These are phyloP conservation scores for Rhodofomes roseus DNA, from an alignment of 1,284 basidiomycete genomes.

Conservation along the genomic window DNA sequence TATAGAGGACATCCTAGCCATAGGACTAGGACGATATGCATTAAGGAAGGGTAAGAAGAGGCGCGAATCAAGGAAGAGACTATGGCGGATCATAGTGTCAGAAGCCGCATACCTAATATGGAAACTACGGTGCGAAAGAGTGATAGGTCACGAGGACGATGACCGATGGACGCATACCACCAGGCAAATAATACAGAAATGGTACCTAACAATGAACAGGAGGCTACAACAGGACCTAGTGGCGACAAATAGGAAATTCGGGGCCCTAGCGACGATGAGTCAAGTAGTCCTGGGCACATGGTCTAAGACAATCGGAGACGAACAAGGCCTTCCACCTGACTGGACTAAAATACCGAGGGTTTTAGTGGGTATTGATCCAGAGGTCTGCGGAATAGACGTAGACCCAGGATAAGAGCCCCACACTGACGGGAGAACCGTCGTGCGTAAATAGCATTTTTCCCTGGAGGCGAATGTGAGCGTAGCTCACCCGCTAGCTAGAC, in stretches of 20 bases:
- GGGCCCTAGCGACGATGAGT: background rate
- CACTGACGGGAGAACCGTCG: background rate
- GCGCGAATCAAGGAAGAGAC: conserved; percentile 16
- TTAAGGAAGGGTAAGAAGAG: background rate
- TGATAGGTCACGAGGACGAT: background rate
- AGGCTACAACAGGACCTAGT: background rate
- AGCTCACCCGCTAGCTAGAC: background rate
- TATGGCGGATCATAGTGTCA: background rate
- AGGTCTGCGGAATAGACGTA: too few species aligned
- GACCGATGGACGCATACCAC: background rate
- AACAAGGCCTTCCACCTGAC: background rate
- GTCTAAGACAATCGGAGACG: background rate
- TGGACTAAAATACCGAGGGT: background rate
- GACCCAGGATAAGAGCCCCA: background rate
- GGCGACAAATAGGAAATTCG: background rate
- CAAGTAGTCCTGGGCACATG: background rate
- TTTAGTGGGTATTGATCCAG: background rate
- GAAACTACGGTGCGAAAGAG: background rate
- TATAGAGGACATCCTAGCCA: background rate
- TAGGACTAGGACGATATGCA: background rate
- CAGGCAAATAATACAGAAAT: background rate
- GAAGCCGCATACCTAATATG: background rate
- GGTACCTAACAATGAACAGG: background rate
- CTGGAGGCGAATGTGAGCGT: background rate
- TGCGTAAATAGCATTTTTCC: background rate